Base-by-base conservation (phyloP, 805 yeast genomes). In the Metschnikowia bowlesiae region DNA sequence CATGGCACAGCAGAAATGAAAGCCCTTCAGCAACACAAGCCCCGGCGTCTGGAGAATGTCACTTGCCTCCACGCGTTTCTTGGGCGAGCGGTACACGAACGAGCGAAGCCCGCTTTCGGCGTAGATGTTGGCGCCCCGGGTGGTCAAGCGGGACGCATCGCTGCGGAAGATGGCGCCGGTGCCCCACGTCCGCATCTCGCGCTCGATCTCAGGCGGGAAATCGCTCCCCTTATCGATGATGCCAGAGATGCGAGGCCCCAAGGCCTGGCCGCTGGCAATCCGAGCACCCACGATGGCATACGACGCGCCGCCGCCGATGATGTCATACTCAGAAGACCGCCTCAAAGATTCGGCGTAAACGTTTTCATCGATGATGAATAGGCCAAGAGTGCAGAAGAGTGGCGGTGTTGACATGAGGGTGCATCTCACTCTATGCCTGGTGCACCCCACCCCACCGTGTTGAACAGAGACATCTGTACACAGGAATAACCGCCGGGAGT, bases 261-360 rank as follows among this genome's bases (percentile, higher is more conserved):
- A 51, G 0, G 53, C 54, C 0, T 60, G 50, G 0, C 80, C 76
- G 8, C 79, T 61, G 1, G 82, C 71, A 45, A 87, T 71, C 26
- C 91, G 70, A 0, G 89, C 83, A 0, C 97, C 97, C 13, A 86
- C 69, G 1, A 83, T 79, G 1, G 90, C 90, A 64, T 79, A 91
- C 0, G 92, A 80, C 0, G 96, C 97, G 2, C 91, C 98, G 2
- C 98, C 98, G 0, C 98, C 98, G 43, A 88, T 73, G 7, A 91
- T 74, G 62, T 87, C 65, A 53, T 59, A 63, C 55, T 70, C 73
- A 26, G 69, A 58, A 38, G 51, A 54, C 56, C 74, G 49, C 50
- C 69, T 46, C 54, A 68, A 55, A 47, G 65, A 57, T 46, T 66
- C 63, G 0, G 80, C 76, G 59, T 80, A 83, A 50, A 80, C 83